phyloP scores from a whole-genome alignment of 2,329 filamentous ascomycete species.

The Aspergillus sp. region DNA sequence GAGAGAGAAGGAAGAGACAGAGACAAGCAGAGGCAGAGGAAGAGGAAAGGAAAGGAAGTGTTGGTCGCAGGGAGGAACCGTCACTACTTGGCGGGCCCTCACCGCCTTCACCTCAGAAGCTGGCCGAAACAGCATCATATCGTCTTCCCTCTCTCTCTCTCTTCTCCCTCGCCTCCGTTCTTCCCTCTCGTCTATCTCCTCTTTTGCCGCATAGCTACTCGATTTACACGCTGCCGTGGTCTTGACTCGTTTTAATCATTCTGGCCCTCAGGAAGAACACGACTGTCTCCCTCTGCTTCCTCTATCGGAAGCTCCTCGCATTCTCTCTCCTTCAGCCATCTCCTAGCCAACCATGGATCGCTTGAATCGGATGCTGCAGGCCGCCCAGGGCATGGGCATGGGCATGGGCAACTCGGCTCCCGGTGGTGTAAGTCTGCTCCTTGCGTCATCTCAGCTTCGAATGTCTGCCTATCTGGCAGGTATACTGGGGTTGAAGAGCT shows the following conservation, averaged over 20 bases:
- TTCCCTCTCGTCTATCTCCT: background rate
- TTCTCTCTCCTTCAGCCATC: constrained; percentile 10
- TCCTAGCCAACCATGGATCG: constrained; percentile 62
- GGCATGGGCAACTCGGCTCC: constrained; percentile 32
- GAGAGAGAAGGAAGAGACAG: constrained; percentile 2
- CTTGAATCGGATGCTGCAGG: constrained; percentile 77
- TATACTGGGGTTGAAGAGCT: no score
- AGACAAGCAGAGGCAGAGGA: background rate
- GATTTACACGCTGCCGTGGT: no score
- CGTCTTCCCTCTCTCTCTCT: background rate
- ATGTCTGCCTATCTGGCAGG: no score
- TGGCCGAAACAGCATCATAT: background rate
- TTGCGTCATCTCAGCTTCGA: constrained; percentile 6
- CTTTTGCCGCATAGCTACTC: no score
- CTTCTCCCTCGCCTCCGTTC: background rate
- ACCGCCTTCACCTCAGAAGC: no score
- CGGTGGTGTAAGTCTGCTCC: constrained; percentile 29
- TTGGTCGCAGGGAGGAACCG: no score
- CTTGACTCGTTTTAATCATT: no score
- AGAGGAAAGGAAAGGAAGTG: background rate
- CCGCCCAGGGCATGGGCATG: constrained; percentile 53
- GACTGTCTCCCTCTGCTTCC: no score
- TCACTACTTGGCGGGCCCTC: no score
- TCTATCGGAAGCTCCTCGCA: constrained; percentile 18
- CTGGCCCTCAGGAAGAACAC: no score